Conservation (phyloP, 2,329 filamentous ascomycete species). For the Monilinia fructicola region DNA sequence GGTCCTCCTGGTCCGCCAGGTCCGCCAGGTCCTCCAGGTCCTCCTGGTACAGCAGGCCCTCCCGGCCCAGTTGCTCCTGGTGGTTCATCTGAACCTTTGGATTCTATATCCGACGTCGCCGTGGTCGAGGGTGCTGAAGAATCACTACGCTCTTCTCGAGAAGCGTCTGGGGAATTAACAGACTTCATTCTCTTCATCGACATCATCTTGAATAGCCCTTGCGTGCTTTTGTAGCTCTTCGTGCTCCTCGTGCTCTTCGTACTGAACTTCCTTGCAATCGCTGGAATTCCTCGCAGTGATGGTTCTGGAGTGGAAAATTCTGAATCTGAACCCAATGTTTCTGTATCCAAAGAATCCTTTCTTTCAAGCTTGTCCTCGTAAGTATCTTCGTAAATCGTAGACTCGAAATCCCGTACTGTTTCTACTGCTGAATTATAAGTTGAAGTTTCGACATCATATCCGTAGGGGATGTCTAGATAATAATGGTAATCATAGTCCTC, state of each 20-base stretch:
- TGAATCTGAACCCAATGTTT: not conserved
- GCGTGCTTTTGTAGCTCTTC: not conserved
- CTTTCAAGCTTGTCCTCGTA: constrained; percentile 7
- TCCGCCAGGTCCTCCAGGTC: not conserved
- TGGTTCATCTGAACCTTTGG: not conserved
- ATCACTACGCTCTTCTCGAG: not conserved
- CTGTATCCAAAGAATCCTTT: not conserved
- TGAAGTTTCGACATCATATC: constrained; percentile 19
- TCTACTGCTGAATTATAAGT: constrained; percentile 15
- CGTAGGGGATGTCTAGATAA: constrained; percentile 9
- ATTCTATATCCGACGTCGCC: not conserved
- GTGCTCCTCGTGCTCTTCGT: constrained; percentile 1
- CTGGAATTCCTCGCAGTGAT: not conserved
- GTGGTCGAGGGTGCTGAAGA: not conserved
- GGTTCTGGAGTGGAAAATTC: not conserved
- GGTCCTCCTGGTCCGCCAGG: constrained; percentile 13
- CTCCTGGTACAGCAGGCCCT: not conserved
- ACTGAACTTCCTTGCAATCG: not conserved
- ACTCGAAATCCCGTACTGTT: not conserved
- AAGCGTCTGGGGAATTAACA: not conserved
- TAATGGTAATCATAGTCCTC: constrained; percentile 18
- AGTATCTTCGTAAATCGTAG: constrained; percentile 6
- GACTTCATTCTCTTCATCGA: constrained; percentile 1
- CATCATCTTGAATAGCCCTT: constrained; percentile 20
- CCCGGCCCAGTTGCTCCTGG: not conserved